A percentile compares a stretch with the other conserved stretches of the same genome.
Evolutionary conservation across 345 rosid species (phyloP).

Genomic region (Syzygium jambos): DNA sequence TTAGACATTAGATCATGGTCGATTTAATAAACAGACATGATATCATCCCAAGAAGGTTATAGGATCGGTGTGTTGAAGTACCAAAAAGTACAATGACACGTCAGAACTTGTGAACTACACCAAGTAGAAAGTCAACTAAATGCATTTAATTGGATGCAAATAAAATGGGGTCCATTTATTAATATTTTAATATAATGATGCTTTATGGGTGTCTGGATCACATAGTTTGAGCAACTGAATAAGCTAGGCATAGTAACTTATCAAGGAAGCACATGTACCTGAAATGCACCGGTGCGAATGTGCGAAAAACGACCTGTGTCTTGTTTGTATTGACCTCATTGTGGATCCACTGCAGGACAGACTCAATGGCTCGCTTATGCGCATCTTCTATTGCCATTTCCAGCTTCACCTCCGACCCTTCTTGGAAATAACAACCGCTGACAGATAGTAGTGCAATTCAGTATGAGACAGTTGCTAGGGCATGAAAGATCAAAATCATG

Average conservation of each 20-base stretch:
- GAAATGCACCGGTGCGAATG: constrained; percentile 94
- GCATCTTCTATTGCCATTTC: constrained; percentile 59
- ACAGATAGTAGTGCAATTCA: neutral
- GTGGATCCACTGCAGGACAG: constrained; percentile 61
- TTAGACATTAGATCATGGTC: neutral
- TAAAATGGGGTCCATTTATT: neutral
- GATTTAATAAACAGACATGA: neutral
- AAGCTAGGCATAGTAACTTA: neutral
- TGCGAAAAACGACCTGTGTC: constrained; percentile 80
- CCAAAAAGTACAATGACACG: neutral
- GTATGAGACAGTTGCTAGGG: neutral
- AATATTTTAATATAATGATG: neutral
- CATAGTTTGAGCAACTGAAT: neutral
- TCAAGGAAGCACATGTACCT: constrained; percentile 33
- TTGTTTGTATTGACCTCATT: constrained; percentile 52
- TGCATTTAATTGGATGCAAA: neutral
- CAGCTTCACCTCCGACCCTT: constrained; percentile 48
- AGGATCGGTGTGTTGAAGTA: neutral
- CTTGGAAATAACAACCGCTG: constrained; percentile 93
- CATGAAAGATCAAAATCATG: neutral
- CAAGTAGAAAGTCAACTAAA: neutral
- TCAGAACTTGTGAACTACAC: neutral
- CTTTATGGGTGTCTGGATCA: neutral
- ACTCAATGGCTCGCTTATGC: constrained; percentile 52
- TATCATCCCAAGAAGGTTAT: neutral